Evolutionary conservation across 768 basidiomycete genomes (phyloP).

Genomic region (Sarcodon sp.): DNA sequence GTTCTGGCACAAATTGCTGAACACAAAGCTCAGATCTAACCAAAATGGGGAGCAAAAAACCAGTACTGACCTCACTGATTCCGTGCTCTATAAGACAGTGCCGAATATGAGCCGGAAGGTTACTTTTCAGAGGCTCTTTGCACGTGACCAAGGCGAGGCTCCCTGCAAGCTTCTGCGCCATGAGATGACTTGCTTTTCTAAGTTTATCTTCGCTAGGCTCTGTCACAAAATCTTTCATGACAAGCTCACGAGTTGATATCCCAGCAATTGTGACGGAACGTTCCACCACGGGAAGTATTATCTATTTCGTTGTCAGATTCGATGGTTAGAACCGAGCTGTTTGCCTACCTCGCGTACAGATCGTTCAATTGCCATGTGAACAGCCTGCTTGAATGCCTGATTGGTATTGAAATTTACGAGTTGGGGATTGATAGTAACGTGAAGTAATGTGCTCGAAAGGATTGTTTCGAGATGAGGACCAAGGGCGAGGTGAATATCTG

Average conservation of each 20-base stretch:
- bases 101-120: conserved; percentile 83
- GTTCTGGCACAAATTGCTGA: conserved; percentile 68
- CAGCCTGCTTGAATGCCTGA: conserved; percentile 78
- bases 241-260: conserved; percentile 91
- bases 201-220: conserved; percentile 86
- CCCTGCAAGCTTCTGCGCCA: conserved; percentile 96
- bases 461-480: conserved; percentile 77
- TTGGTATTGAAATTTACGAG: conserved; percentile 66
- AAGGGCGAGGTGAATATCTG: conserved; percentile 55
- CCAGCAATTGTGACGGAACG: conserved; percentile 97
- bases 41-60: not conserved
- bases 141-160: conserved; percentile 95
- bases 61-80: conserved; percentile 59
- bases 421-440: conserved; percentile 68
- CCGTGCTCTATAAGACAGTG: conserved; percentile 76
- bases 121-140: conserved; percentile 91
- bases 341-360: conserved; percentile 79
- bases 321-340: not conserved
- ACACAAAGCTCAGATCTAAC: not conserved
- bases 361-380: conserved; percentile 83
- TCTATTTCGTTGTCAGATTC: conserved; percentile 28
- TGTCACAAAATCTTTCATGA: conserved; percentile 91
- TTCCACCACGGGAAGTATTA: conserved; percentile 95
- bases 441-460: conserved; percentile 52
- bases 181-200: conserved; percentile 83